Conservation (phyloP, 2,329 filamentous ascomycete genomes). For the Diplocarpon rosae region DNA sequence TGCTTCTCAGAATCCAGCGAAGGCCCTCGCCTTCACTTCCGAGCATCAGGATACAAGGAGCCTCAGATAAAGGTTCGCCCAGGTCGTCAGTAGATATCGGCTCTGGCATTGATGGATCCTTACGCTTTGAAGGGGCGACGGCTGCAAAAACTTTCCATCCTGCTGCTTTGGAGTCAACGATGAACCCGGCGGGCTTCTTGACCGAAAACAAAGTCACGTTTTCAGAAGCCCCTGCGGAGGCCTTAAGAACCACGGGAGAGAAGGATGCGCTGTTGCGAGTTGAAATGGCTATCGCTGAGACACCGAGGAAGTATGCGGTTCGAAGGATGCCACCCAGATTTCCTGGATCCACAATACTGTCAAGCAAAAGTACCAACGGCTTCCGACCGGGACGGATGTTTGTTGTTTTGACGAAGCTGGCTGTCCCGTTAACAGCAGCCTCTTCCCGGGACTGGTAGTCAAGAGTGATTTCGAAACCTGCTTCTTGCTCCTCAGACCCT, state of each 20-base stretch:
- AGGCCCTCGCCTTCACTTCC: conserved; percentile 74
- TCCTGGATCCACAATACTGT: conserved; percentile 72
- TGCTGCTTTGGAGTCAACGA: conserved; percentile 52
- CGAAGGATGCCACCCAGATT: conserved; percentile 87
- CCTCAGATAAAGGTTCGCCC: conserved; percentile 42
- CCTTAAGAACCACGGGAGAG: conserved; percentile 70
- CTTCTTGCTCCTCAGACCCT: conserved; percentile 19
- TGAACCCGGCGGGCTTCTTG: conserved; percentile 55
- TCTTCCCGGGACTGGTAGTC: conserved; percentile 67
- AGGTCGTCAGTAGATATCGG: conserved; percentile 38
- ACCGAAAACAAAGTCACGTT: conserved; percentile 64
- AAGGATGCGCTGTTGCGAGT: conserved; percentile 62
- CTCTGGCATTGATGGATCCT: conserved; percentile 3
- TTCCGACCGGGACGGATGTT: conserved; percentile 34
- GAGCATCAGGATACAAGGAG: conserved; percentile 70
- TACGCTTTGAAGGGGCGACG: conserved; percentile 40
- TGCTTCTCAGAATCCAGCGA: conserved; percentile 48
- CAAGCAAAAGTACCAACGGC: conserved; percentile 63
- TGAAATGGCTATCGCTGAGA: conserved; percentile 71
- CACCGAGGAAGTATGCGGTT: conserved; percentile 81
- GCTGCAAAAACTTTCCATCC: conserved; percentile 83
- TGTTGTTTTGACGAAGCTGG: conserved; percentile 35
- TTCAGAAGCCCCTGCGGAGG: conserved; percentile 80
- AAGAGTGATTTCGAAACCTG: conserved; percentile 48
- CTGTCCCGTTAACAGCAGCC: conserved; percentile 56